Base-by-base conservation (phyloP, 139 green algal genomes). In the Tetradesmus lagerheimii region DNA sequence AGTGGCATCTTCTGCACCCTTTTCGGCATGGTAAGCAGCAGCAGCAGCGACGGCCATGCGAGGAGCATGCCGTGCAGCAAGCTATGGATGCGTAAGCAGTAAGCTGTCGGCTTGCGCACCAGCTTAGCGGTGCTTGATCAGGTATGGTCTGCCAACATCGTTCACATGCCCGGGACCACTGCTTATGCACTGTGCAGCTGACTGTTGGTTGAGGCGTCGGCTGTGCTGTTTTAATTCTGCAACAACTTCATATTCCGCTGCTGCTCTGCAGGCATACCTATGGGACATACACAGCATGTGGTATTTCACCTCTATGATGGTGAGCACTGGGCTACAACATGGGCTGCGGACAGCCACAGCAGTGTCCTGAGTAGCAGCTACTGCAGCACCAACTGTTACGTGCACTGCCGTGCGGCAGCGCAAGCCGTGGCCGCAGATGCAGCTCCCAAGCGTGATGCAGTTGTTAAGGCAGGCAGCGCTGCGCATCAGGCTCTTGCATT, bases 221-320 rank as follows among this genome's bases (percentile, higher is more conserved):
- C 57, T 78, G 9, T 78, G 31, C 85, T 83, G 31, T 18, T 18
- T 1, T 1, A 23, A 12, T 34, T 89, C n/a, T n/a, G n/a, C n/a
- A n/a, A n/a, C n/a, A n/a, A n/a, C n/a, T n/a, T n/a, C n/a, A n/a
- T n/a, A n/a, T n/a, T 23, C 39, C 87, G 35, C 1, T 85, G 35
- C 37, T 43, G 91, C 38, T 80, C 86, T 83, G 75, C 89, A 95
- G 78, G 98, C 88, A 18, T 97, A 97, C 88, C 97, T 99, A 86
- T 97, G 92, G 91, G 88, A 97, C 29, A 93, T 98, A n/a, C 98
- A 99, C 92, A 79, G 53, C 16, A 94, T 98, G 76, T 75, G 43
- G 20, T 99, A 96, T 93, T 99, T 97, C 90, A 83, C 97, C 0
- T 29, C 92, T 0, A 77, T 80, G 20, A 91, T 91, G 87, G 87